These are phyloP conservation scores for Diddensiella transvaalensis DNA, from an alignment of 805 yeast genomes.

Conservation along the genomic window DNA sequence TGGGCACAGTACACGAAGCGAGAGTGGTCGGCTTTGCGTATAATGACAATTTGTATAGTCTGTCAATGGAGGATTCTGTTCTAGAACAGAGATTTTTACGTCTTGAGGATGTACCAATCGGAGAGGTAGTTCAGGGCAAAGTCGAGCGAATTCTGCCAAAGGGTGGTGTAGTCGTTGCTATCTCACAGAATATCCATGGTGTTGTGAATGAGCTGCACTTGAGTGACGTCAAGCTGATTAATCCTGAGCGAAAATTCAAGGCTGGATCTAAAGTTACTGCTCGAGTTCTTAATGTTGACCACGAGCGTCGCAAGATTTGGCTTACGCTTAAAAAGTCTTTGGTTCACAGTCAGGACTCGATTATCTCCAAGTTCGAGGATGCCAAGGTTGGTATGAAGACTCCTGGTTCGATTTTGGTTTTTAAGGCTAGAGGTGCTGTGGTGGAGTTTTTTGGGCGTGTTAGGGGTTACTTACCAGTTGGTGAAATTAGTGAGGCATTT, in stretches of 20 bases:
- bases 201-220: slow-evolving; percentile 71
- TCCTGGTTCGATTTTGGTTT: slow-evolving; percentile 67
- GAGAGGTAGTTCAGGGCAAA: slow-evolving; percentile 49
- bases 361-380: slow-evolving; percentile 45
- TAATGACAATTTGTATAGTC: slow-evolving; percentile 60
- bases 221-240: slow-evolving; percentile 75
- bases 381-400: slow-evolving; percentile 55
- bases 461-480: slow-evolving; percentile 76
- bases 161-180: slow-evolving; percentile 62
- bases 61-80: slow-evolving; percentile 66
- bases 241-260: slow-evolving; percentile 91
- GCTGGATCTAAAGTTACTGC: slow-evolving; percentile 78
- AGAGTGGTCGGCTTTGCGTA: slow-evolving; percentile 69
- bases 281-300: slow-evolving; percentile 41
- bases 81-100: slow-evolving; percentile 65
- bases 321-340: slow-evolving; percentile 82
- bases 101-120: slow-evolving; percentile 69
- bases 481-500: slow-evolving; percentile 86
- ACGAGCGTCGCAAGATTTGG: slow-evolving; percentile 45
- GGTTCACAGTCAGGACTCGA: slow-evolving; percentile 47
- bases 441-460: slow-evolving; percentile 78
- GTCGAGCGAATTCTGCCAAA: slow-evolving; percentile 55
- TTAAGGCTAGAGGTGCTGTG: slow-evolving; percentile 74
- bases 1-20: slow-evolving; percentile 68
- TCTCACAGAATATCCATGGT: slow-evolving; percentile 63